Base-by-base conservation (phyloP, 495 filamentous ascomycete species). In the Podospora pseudocomata region DNA sequence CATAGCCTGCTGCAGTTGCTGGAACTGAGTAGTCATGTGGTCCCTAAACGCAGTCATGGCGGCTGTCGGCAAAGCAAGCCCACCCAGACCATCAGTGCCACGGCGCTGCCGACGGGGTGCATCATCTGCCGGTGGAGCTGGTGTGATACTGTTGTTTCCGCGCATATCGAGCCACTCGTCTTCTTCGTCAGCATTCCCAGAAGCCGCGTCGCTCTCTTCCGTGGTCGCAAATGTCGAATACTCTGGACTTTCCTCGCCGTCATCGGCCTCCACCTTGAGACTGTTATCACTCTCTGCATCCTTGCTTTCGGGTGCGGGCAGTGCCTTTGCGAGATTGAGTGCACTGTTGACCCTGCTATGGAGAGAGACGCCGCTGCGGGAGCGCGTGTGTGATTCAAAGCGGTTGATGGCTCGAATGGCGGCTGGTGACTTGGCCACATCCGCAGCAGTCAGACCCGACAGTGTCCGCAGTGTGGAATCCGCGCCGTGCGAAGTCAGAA, bases 1-100 rank as follows among this genome's bases (percentile, higher is more conserved):
- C 75, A 91, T 86, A 18, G 83, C 86, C 70, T 93, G 88, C 71
- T 94, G 92, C 69, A 93, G 83, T 53, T 93, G 89, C 64, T 94
- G 90, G 71, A 95, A 86, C 72, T 95, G 93, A 3, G 86, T 84
- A 56, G 88, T 86, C 19, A 96, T 79, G 63, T 92, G 89, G 64
- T 94, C 90, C 67, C 89, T 86, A 84, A 92, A 89, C 27, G 90
- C 91, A 32, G 87, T 81, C 77, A 92, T 85, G 28, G 89, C 84
- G 32, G 89, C 86, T 2, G 86, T 82, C 23, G 89, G 85, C 15
- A 86, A 82, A 59, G 85, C 83, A 4, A 81, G 76, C 9, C 78
- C 69, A 32, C 72, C 75, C 7, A 75, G 71, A n/a, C 67, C 70
- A 64, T 78, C 68, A 68, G 76, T 49, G 65, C 71, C 73, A 19